Evolutionary conservation across 257 asterid species (phyloP).

Genomic region (Penstemon barbatus): DNA sequence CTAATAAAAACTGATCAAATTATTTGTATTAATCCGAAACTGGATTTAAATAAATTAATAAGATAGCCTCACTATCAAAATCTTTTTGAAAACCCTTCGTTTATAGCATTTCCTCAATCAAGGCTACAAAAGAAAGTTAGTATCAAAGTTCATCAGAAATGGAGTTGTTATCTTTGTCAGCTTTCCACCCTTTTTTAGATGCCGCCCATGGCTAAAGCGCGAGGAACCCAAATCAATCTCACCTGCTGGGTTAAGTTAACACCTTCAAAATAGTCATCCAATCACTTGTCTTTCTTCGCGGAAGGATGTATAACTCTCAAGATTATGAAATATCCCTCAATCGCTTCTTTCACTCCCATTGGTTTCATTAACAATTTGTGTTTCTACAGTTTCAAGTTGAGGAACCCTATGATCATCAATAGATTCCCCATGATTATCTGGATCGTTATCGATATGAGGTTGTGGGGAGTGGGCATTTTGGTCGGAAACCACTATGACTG

Average conservation of each 20-base stretch:
- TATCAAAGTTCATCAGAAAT: constrained; percentile 14
- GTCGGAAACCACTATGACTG: constrained; percentile 40
- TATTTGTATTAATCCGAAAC: background rate
- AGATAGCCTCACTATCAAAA: background rate
- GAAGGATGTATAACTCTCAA: constrained; percentile 19
- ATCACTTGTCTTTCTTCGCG: constrained; percentile 2
- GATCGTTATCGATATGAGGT: constrained; percentile 38
- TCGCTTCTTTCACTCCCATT: constrained; percentile 13
- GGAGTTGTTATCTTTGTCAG: constrained; percentile 6
- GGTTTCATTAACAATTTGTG: constrained; percentile 30
- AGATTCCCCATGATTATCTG: constrained; percentile 27
- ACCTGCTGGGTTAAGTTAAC: constrained; percentile 15
- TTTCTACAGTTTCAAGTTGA: constrained; percentile 26
- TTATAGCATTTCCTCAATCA: constrained; percentile 13
- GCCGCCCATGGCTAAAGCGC: constrained; percentile 9
- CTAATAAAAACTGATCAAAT: background rate
- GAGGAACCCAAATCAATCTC: constrained; percentile 1
- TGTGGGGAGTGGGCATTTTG: constrained; percentile 29
- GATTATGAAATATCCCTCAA: constrained; percentile 15
- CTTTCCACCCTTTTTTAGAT: constrained; percentile 17
- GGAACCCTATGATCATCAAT: constrained; percentile 27
- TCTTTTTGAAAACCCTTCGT: constrained; percentile 7
- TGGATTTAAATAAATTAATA: background rate
- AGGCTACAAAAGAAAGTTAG: constrained; percentile 5
- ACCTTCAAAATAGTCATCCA: constrained; percentile 22